Percentiles rank a stretch among this genome's conserved stretches.
phyloP scores from a whole-genome alignment of 2,329 filamentous ascomycete species.

The Aphanocladium album region DNA sequence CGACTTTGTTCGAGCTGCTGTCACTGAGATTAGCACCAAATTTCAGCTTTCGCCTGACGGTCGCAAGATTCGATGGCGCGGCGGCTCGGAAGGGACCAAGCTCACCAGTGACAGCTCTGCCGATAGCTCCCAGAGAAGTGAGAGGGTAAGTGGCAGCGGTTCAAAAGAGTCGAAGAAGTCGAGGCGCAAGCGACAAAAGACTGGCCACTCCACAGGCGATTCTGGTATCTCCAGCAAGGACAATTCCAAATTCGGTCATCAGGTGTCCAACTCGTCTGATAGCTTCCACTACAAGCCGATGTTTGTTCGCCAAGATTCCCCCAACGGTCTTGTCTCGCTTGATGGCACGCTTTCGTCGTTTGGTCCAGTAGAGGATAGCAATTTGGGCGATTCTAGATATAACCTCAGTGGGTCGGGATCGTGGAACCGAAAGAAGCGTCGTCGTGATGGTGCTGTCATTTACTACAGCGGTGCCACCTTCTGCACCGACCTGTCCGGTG shows the following conservation, averaged over 20 bases:
- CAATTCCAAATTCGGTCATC: constrained; percentile 35
- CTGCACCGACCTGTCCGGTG: constrained; percentile 73
- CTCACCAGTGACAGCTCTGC: constrained; percentile 60
- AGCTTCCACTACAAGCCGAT: constrained; percentile 61
- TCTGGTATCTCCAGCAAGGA: constrained; percentile 33
- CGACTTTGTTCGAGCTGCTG: constrained; percentile 68
- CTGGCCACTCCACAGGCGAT: constrained; percentile 28
- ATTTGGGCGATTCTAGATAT: constrained; percentile 42
- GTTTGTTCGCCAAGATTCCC: constrained; percentile 48
- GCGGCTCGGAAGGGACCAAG: constrained; percentile 59
- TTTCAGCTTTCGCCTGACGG: constrained; percentile 75
- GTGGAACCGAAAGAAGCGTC: constrained; percentile 47
- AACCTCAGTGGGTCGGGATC: constrained; percentile 43
- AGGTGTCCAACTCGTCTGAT: constrained; percentile 35
- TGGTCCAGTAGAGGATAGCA: constrained; percentile 43
- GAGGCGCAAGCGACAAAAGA: constrained; percentile 43
- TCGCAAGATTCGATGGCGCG: constrained; percentile 74
- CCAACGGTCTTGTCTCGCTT: constrained; percentile 41
- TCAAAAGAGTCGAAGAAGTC: constrained; percentile 39
- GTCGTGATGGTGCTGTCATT: constrained; percentile 69
- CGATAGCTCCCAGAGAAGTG: constrained; percentile 42
- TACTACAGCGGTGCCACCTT: constrained; percentile 79
- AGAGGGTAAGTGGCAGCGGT: constrained; percentile 41
- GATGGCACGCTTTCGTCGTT: constrained; percentile 48
- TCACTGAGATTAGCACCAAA: constrained; percentile 64